phyloP scores from a whole-genome alignment of 495 filamentous ascomycete genomes.

The Daldinia childiae region DNA sequence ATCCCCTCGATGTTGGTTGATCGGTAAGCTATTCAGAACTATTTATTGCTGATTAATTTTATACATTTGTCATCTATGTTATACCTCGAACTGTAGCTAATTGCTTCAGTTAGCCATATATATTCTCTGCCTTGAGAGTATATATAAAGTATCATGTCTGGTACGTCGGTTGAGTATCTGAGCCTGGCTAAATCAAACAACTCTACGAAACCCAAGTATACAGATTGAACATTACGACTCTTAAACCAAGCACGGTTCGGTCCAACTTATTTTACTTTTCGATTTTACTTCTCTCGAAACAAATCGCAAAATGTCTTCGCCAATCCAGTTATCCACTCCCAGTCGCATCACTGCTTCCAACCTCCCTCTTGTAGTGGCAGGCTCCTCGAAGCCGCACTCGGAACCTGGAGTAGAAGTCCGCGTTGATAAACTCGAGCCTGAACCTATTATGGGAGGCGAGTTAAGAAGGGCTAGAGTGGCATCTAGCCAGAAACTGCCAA shows the following conservation, averaged over 20 bases:
- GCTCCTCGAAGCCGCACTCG: conserved; percentile 21
- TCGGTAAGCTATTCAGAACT: conserved; percentile 10
- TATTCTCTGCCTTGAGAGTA: neutral
- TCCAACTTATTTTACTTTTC: neutral
- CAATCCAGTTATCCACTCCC: conserved; percentile 29
- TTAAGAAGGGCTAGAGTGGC: conserved; percentile 40
- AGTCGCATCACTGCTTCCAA: conserved; percentile 42
- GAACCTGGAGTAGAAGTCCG: conserved; percentile 38
- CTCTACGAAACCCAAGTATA: neutral
- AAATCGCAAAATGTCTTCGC: conserved; percentile 13
- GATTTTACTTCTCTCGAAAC: neutral
- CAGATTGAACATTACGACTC: neutral
- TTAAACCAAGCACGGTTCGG: neutral
- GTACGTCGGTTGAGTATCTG: neutral
- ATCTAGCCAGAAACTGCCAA: conserved; percentile 37
- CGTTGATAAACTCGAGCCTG: conserved; percentile 36
- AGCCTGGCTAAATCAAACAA: neutral
- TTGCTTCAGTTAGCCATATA: neutral
- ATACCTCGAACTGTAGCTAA: conserved; percentile 12
- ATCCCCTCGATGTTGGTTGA: conserved; percentile 6
- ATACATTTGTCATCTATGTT: conserved; percentile 38
- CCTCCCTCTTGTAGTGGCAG: conserved; percentile 23
- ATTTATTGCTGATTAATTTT: conserved; percentile 21
- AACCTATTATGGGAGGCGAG: conserved; percentile 33
- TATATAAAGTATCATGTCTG: neutral